phyloP scores from a whole-genome alignment of 2,329 filamentous ascomycete genomes.

The Talaromyces sp. region DNA sequence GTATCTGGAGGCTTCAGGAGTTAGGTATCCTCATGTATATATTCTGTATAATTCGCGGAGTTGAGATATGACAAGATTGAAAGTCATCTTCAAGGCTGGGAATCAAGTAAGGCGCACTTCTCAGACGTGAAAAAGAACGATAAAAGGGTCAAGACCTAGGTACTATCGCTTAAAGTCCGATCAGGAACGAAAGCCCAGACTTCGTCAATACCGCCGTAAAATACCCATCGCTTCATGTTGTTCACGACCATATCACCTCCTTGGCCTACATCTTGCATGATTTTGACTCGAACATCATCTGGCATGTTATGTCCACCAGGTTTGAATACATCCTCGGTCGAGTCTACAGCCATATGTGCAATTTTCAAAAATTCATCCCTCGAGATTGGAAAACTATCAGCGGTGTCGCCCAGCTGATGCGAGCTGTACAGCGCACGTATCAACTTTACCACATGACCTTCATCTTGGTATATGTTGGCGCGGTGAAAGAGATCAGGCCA shows the following conservation, averaged over 20 bases:
- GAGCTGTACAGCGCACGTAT: not conserved
- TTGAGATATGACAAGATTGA: no score
- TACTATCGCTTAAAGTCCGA: not conserved
- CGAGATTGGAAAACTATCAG: not conserved
- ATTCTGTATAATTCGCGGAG: no score
- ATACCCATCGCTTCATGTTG: conserved; percentile 1
- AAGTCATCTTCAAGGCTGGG: no score
- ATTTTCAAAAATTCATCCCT: not conserved
- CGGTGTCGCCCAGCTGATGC: not conserved
- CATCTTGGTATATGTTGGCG: not conserved
- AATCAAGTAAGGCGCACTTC: no score
- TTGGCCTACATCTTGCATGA: not conserved
- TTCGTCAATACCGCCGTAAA: not conserved
- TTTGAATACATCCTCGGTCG: not conserved
- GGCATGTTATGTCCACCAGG: not conserved
- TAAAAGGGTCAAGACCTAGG: no score
- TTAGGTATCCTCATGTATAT: no score
- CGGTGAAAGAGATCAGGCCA: not conserved
- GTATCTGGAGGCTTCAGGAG: no score
- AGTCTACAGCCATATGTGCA: not conserved
- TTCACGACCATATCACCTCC: conserved; percentile 5
- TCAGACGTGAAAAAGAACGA: no score
- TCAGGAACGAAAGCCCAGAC: not conserved
- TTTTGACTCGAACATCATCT: not conserved
- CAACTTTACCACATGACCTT: not conserved